Evolutionary conservation across 768 basidiomycete species (phyloP).

Genomic region (Suillus hirtellus): DNA sequence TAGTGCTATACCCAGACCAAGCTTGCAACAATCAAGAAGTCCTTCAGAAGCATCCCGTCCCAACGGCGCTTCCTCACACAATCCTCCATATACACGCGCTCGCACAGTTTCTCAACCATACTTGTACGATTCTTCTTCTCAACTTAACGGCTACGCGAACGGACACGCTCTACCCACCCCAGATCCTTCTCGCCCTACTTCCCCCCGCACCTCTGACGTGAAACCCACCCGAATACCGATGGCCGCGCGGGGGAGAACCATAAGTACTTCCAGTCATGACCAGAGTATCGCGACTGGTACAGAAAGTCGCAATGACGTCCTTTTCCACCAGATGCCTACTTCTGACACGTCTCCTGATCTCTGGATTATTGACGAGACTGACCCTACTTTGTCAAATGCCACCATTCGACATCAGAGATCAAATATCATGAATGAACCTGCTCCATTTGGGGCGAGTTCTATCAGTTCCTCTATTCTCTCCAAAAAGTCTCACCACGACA

Average conservation of each 20-base stretch:
- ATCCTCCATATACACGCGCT: slow-evolving; percentile 46
- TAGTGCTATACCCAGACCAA: slow-evolving; percentile 50
- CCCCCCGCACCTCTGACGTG: slow-evolving; percentile 43
- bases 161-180: slow-evolving; percentile 33
- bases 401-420: slow-evolving; percentile 41
- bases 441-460: slow-evolving; percentile 55
- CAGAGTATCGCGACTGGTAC: slow-evolving; percentile 38
- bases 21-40: slow-evolving; percentile 39
- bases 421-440: slow-evolving; percentile 60
- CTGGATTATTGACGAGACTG: slow-evolving; percentile 30
- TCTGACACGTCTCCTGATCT: slow-evolving; percentile 34
- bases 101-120: slow-evolving; percentile 70
- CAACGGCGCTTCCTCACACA: slow-evolving; percentile 31
- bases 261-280: slow-evolving; percentile 41
- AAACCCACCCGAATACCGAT: slow-evolving; percentile 52
- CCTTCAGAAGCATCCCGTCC: slow-evolving; percentile 27
- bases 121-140: slow-evolving; percentile 37
- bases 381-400: slow-evolving; percentile 33
- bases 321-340: slow-evolving; percentile 26
- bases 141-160: slow-evolving; percentile 32
- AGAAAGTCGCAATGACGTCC: slow-evolving; percentile 35
- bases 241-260: slow-evolving; percentile 41
- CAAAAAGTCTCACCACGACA: slow-evolving; percentile 35
- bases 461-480: slow-evolving; percentile 45
- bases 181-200: slow-evolving; percentile 42